phyloP scores from a whole-genome alignment of 345 rosid genomes.

The Ailanthus altissimus region DNA sequence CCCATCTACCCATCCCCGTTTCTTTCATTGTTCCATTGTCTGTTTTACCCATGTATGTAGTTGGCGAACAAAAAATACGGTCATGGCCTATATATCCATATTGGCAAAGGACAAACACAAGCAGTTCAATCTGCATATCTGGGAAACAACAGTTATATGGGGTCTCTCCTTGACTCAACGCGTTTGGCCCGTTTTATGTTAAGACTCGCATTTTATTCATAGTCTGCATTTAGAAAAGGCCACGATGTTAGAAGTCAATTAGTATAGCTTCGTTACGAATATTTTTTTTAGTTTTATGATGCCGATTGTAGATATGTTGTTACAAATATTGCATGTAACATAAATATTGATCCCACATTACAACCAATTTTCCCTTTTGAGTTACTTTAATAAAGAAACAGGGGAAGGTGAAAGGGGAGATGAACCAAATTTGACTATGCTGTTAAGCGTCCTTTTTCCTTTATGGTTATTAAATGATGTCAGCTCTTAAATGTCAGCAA shows the following conservation, averaged over 20 bases:
- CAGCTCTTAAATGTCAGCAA: background rate
- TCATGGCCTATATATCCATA: too few relatives aligned
- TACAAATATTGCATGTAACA: too few relatives aligned
- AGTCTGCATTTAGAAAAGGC: background rate
- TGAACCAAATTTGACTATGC: background rate
- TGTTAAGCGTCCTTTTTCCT: background rate
- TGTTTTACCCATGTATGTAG: background rate
- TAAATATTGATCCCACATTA: too few relatives aligned
- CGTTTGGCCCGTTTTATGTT: background rate
- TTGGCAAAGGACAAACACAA: background rate
- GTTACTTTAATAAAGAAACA: background rate
- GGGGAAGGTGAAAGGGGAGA: background rate
- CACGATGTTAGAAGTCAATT: too few relatives aligned
- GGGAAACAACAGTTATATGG: conserved; percentile 22
- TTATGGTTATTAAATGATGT: background rate
- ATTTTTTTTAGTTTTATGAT: too few relatives aligned
- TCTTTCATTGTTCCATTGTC: conserved; percentile 2
- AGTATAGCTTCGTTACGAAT: too few relatives aligned
- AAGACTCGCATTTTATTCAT: background rate
- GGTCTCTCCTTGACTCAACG: background rate
- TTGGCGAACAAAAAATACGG: background rate
- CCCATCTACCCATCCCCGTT: conserved; percentile 4
- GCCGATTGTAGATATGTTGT: too few relatives aligned
- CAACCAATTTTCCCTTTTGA: too few relatives aligned
- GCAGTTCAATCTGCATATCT: background rate